phyloP scores from a whole-genome alignment of 306 rosid genomes.

The Amphicarpaea edgeworthii region DNA sequence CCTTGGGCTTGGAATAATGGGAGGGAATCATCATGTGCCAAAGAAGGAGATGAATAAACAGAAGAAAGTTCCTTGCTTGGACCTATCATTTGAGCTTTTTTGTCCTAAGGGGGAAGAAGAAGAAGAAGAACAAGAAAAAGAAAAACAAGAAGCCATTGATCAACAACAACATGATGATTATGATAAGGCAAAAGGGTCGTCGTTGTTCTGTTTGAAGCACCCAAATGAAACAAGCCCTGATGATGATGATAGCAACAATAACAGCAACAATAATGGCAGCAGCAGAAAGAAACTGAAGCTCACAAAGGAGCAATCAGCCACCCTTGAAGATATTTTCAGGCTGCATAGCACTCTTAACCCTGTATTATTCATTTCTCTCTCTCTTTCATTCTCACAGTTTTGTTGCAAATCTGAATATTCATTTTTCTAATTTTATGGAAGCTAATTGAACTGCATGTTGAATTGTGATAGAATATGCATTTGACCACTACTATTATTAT shows the following conservation, averaged over 20 bases:
- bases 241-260: too few species aligned
- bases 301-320: slow-evolving; percentile 68
- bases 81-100: slow-evolving; percentile 49
- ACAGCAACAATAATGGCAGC: slow-evolving; percentile 26
- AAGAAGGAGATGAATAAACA: slow-evolving; percentile 32
- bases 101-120: slow-evolving; percentile 32
- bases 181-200: slow-evolving; percentile 16
- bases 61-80: slow-evolving; percentile 33
- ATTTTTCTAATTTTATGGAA: slow-evolving; percentile 18
- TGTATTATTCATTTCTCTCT: slow-evolving; percentile 40
- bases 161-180: background rate
- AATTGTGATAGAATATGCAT: background rate
- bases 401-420: background rate
- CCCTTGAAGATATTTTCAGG: slow-evolving; percentile 78
- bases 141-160: slow-evolving; percentile 20
- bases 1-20: slow-evolving; percentile 62
- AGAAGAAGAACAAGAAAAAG: too few species aligned
- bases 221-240: slow-evolving; percentile 33
- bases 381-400: background rate
- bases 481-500: background rate
- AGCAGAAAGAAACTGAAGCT: slow-evolving; percentile 79
- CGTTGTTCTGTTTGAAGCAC: slow-evolving; percentile 36
- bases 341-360: slow-evolving; percentile 63
- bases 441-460: slow-evolving; percentile 19
- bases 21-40: slow-evolving; percentile 43